These are phyloP conservation scores for Orbilia ellipsospora DNA, from an alignment of 2,329 filamentous ascomycete species.

Conservation along the genomic window DNA sequence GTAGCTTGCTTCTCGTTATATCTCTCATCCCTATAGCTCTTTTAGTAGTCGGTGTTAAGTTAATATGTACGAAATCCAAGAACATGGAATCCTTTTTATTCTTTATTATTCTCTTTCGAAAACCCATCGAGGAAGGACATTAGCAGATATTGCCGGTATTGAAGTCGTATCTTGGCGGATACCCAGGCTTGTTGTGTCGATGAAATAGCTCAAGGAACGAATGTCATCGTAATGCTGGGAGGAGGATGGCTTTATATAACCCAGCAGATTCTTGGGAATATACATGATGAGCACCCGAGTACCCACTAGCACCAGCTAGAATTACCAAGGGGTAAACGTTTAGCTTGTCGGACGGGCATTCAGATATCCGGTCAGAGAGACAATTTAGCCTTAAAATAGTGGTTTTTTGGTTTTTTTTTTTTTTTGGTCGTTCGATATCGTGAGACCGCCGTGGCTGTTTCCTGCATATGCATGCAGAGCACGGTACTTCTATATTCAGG, in stretches of 20 bases:
- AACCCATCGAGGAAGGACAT: not conserved
- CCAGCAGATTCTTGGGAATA: no score
- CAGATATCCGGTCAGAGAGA: not conserved
- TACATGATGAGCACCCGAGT: no score
- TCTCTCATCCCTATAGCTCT: constrained; percentile 39
- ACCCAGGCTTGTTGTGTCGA: no score
- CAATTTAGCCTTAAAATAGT: constrained; percentile 20
- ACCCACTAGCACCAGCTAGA: no score
- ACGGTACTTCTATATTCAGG: constrained; percentile 5
- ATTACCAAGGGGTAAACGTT: not conserved
- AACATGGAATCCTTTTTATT: constrained; percentile 48
- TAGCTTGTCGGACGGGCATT: not conserved
- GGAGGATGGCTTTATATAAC: no score
- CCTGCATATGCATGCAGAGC: constrained; percentile 45
- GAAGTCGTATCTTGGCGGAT: not conserved
- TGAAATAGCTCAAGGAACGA: no score
- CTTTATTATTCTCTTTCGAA: not conserved
- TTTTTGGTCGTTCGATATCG: not conserved
- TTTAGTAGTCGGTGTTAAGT: constrained; percentile 55
- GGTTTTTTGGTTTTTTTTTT: not conserved
- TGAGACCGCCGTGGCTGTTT: constrained; percentile 47
- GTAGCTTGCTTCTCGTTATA: constrained; percentile 45
- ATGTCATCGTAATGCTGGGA: no score
- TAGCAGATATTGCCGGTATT: not conserved
- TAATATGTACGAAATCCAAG: constrained; percentile 51